Evolutionary conservation across 2,329 filamentous ascomycete genomes (phyloP), one percentile per base, ranked within the genome.

Genomic region (Emergomyces pasteurianus): DNA sequence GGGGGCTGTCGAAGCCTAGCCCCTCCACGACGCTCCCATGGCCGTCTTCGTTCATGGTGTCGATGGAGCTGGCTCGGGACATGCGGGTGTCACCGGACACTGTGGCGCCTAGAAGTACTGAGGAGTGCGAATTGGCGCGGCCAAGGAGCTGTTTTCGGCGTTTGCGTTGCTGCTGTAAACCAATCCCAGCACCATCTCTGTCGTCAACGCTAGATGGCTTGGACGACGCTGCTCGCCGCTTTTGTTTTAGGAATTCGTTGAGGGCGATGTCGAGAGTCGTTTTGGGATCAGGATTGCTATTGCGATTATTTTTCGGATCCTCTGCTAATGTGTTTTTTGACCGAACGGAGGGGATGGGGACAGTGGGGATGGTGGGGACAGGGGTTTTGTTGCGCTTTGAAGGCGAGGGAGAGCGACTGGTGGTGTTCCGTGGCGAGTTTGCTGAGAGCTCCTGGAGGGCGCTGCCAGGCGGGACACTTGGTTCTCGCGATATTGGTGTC

Each of bases 51-150:
- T 80, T 79, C 10, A 79, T 68, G 28, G 77, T 79, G 62, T 79
- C 78, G 60, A 80, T 74, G n/a, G 77, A 79, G 67, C 77, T 78
- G 34, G 78, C 78, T 42, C 78, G 75, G 4, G 77, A 78, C 49
- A 70, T 65, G 26, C 28, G 28, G 18, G 60, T 21, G 26, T 40
- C 46, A 16, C 46, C 50, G 6, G 26, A 26, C 26, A 52, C 26
- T 12, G 53, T 50, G n/a, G 57, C 68, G 8, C 62, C 60, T 10
- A 67, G 66, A 28, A 68, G 67, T 14, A 63, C 58, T 43, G 75
- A 77, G 21, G 72, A 67, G 57, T 73, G 71, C 7, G 77, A 78
- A 50, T 73, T 67, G 14, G 75, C 76, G 58, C 76, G 71, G 38
- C 77, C 76, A 12, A 78, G 66, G 28, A 78, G 72, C 12, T 72